Evolutionary conservation across 441 rosid genomes (phyloP), one percentile per base, ranked within the genome.

Genomic region (Gossypium aridum): DNA sequence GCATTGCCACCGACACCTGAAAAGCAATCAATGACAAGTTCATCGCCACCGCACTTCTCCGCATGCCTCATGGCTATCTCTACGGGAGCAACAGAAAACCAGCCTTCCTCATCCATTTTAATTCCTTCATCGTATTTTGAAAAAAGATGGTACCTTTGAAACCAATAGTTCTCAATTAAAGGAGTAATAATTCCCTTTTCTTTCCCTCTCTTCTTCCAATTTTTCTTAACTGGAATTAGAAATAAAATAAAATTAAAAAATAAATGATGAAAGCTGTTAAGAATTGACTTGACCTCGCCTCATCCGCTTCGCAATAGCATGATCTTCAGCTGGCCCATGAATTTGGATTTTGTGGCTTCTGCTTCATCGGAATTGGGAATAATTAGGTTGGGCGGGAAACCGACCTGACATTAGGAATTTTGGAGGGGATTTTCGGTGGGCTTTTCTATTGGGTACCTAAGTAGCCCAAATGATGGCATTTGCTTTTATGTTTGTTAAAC

Each of bases 1-100:
- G 90, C 81, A 79, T 86, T 84, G 65, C 89, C 87, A 28, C 87
- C 86, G 66, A 86, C 86, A 2, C 87, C 86, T 0, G 86, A 75
- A 68, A 86, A 86, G 75, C 85, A 70, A 81, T 86, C 89, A 39
- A 86, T 80, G 0, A 86, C 83, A 0, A 78, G 17, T 56, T 75
- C 80, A 2, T 83, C 82, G 14, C 75, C 80, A 23, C 67, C 43
- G 43, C 85, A 86, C 68, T 74, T 81, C 72, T 83, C 75, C 2
- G 85, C 88, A 28, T 86, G 88, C 49, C 57, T 73, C 37, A 76
- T 68, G 22, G 90, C 86, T 23, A 86, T 83, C 68, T 70, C 83
- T 78, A 84, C 85, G 0, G 85, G 87, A 3, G 90, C 83, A 1
- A 86, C 85, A 0, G 87, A 84, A 65, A 78, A 86, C 88, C 85